phyloP scores from a whole-genome alignment of 768 basidiomycete genomes.

The Tulasnella calospora region DNA sequence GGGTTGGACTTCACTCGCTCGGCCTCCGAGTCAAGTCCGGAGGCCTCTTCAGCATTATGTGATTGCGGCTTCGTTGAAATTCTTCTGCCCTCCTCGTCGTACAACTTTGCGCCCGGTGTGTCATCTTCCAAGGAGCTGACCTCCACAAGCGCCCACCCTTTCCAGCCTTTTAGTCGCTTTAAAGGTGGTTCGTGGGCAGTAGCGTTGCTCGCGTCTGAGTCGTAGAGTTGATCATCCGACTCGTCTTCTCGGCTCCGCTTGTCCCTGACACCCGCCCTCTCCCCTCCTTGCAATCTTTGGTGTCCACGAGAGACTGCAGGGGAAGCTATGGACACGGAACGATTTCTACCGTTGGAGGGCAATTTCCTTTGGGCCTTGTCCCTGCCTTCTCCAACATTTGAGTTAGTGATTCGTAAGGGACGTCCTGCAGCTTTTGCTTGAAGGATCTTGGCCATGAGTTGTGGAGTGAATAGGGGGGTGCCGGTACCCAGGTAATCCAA shows the following conservation, averaged over 20 bases:
- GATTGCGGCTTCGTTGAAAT: not conserved
- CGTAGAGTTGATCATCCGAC: not conserved
- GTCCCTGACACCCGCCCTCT: slow-evolving; percentile 2
- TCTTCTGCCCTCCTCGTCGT: slow-evolving; percentile 21
- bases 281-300: slow-evolving; percentile 9
- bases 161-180: slow-evolving; percentile 23
- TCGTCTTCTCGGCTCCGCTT: slow-evolving; percentile 18
- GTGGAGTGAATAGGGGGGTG: slow-evolving; percentile 22
- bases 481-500: slow-evolving; percentile 24
- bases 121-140: slow-evolving; percentile 14
- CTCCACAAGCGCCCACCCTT: slow-evolving; percentile 20
- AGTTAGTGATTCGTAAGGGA: slow-evolving; percentile 13
- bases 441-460: slow-evolving; percentile 25
- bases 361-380: not conserved
- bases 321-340: not conserved
- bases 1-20: slow-evolving; percentile 11
- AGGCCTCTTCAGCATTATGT: not conserved
- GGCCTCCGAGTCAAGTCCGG: slow-evolving; percentile 11
- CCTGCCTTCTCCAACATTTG: slow-evolving; percentile 7
- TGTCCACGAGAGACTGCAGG: slow-evolving; percentile 2
- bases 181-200: slow-evolving; percentile 9
- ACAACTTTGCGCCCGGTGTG: not conserved
- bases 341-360: not conserved
- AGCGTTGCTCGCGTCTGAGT: slow-evolving; percentile 22
- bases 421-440: slow-evolving; percentile 16